Base-by-base conservation (phyloP, 805 yeast species). In the Yarrowia deformans region DNA sequence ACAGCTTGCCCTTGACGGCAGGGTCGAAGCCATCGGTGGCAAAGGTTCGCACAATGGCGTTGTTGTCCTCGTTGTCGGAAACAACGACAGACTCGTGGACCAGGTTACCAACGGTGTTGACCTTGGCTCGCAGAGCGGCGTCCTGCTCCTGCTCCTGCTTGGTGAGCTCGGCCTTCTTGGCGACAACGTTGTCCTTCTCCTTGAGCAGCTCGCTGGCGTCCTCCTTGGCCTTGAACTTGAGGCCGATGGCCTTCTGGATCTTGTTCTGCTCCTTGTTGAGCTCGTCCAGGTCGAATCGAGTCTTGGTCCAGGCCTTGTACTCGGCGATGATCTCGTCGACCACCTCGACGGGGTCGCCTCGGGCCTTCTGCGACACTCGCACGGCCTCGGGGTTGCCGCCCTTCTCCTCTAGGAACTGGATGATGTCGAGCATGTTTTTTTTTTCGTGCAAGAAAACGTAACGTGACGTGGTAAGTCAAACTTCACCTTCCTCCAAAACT, bases 351-450 rank as follows among this genome's bases (percentile, higher is more conserved):
- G 95, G 83, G 74, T 87, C 98, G 71, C 97, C 97, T 84, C 99
- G 92, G 72, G 96, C 97, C 79, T 83, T 87, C 81, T 95, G 99
- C 46, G 98, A 93, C 76, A 83, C 86, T 79, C 90, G 90, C 78
- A 95, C 92, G 68, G 83, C 83, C 74, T 93, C 94, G 52, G 99
- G 97, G 79, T 93, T 87, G 72, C 99, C 99, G 70, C 99, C 99
- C 81, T 93, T 94, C 78, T 95, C 99, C 74, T 88, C 97, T 74
- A 95, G 89, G 79, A 95, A 95, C 78, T 90, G 90, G 73, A 89
- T 84, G 73, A 95, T 91, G 80, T 95, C 99, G 81, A 95, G 88
- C 99, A 95, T 94, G 69, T 43, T 64, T 48, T n/a, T 23, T 23
- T 23, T 23, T 23, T 23, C 29, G 29, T 23, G 29, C 29, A 23